Evolutionary conservation across 805 yeast species (phyloP).

Genomic region (Komagataella ulmi): DNA sequence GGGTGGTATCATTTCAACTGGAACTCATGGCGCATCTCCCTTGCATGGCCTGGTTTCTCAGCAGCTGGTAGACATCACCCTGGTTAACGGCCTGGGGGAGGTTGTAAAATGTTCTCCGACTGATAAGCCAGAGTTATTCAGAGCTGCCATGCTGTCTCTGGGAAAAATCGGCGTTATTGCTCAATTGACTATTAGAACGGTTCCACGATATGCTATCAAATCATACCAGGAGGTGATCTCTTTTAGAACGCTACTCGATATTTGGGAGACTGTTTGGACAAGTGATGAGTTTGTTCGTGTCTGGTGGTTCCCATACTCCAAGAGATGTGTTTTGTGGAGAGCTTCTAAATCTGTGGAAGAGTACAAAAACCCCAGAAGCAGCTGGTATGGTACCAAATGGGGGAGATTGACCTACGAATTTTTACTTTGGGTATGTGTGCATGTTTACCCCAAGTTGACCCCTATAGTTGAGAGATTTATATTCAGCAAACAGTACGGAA

Average conservation of each 20-base stretch:
- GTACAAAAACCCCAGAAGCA: slow-evolving; percentile 46
- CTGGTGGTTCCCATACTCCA: slow-evolving; percentile 97
- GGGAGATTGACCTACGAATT: slow-evolving; percentile 77
- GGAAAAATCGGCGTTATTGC: slow-evolving; percentile 90
- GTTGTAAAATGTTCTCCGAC: slow-evolving; percentile 51
- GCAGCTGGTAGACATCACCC: slow-evolving; percentile 66
- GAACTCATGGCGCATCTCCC: slow-evolving; percentile 93
- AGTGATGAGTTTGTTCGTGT: slow-evolving; percentile 83
- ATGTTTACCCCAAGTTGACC: slow-evolving; percentile 59
- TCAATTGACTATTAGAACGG: slow-evolving; percentile 70
- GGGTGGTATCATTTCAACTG: slow-evolving; percentile 94
- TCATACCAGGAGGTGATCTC: slow-evolving; percentile 72
- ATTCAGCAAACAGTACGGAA: slow-evolving; percentile 74
- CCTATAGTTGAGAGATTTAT: slow-evolving; percentile 80
- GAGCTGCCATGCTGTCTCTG: slow-evolving; percentile 72
- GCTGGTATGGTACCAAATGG: slow-evolving; percentile 75
- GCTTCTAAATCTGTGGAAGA: slow-evolving; percentile 66
- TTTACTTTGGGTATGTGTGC: slow-evolving; percentile 68
- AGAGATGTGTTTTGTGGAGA: slow-evolving; percentile 81
- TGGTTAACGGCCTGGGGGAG: slow-evolving; percentile 70
- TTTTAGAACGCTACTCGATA: slow-evolving; percentile 55
- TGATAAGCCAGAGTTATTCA: slow-evolving; percentile 52
- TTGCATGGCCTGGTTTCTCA: slow-evolving; percentile 85
- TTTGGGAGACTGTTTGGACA: slow-evolving; percentile 77
- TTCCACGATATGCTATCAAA: slow-evolving; percentile 72